These are phyloP conservation scores for Quercus tomentella DNA, from an alignment of 331 rosid genomes.

Conservation along the genomic window DNA sequence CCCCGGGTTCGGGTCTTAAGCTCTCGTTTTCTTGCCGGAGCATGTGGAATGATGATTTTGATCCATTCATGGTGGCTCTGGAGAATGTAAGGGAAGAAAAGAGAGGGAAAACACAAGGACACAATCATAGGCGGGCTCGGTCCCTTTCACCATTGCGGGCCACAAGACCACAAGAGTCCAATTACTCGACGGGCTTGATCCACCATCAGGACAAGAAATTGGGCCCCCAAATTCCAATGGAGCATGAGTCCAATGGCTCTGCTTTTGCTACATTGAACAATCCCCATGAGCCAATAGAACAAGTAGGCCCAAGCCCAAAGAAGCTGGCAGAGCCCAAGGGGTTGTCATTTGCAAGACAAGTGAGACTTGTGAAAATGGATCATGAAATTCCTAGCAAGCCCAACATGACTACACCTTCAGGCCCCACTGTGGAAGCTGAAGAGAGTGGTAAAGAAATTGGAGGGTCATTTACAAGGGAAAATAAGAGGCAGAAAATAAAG, in stretches of 20 bases:
- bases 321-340: slow-evolving; percentile 52
- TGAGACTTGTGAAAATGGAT: slow-evolving; percentile 33
- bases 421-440: slow-evolving; percentile 18
- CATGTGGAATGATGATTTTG: slow-evolving; percentile 76
- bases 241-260: not conserved
- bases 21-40: slow-evolving; percentile 28
- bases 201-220: not conserved
- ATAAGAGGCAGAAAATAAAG: slow-evolving; percentile 30
- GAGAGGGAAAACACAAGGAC: slow-evolving; percentile 15
- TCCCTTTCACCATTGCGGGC: slow-evolving; percentile 42
- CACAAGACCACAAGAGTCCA: not conserved
- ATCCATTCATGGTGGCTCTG: slow-evolving; percentile 77
- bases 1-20: slow-evolving; percentile 34
- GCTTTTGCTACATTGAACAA: too few species aligned
- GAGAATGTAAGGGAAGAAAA: slow-evolving; percentile 54
- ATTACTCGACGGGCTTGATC: not conserved
- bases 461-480: slow-evolving; percentile 25
- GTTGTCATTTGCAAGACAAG: slow-evolving; percentile 38
- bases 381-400: slow-evolving; percentile 12
- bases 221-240: slow-evolving; percentile 1
- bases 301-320: slow-evolving; percentile 9
- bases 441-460: slow-evolving; percentile 22
- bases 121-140: slow-evolving; percentile 31
- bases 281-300: slow-evolving; percentile 3
- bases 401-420: not conserved